Base-by-base conservation (phyloP, 306 rosid genomes). In the Rosa multiflora region DNA sequence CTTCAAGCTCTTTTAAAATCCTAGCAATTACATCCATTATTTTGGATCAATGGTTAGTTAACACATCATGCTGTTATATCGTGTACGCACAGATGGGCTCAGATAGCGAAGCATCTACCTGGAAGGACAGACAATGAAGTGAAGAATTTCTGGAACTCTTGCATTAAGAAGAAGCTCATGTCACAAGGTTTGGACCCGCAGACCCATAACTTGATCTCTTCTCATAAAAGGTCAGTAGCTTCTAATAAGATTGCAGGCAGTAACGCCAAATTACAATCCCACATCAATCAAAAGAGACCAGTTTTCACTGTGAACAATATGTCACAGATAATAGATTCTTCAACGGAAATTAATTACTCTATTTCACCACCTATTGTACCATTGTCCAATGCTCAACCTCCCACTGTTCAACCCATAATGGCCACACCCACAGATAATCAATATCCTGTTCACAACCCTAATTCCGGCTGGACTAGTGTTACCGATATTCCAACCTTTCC, bases 71-170 rank as follows among this genome's bases (percentile, higher is more conserved):
- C 67, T 61, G 39, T 61, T 61, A 61, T 29, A 29, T 12, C 67
- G 1, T 26, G 18, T 58, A 58, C 12, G 23, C 1, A 6, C 52
- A 85, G 91, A 78, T 88, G 91, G 89, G 86, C 91, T 29, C 91
- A 85, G 6, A 88, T 88, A 67, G 87, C 89, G 3, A 87, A 87
- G 74, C 89, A 88, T 53, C 85, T 88, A 2, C 91, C 91, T 0
- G 91, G 91, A 79, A 88, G 91, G 67, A 88, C 91, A 23, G 91
- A 88, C 81, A 88, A 88, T 69, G 91, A 88, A 82, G 88, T 88
- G 52, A 88, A 88, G 84, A 88, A 88, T 58, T 83, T 88, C 63
- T 88, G 91, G 87, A 88, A 88, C 70, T 88, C 91, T 8, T 85
- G 87, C 79, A 83, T 88, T 63, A 88, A 88, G 91, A 88, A 85